Base-by-base conservation (phyloP, 345 rosid genomes). In the Zanthoxylum bungeanum region DNA sequence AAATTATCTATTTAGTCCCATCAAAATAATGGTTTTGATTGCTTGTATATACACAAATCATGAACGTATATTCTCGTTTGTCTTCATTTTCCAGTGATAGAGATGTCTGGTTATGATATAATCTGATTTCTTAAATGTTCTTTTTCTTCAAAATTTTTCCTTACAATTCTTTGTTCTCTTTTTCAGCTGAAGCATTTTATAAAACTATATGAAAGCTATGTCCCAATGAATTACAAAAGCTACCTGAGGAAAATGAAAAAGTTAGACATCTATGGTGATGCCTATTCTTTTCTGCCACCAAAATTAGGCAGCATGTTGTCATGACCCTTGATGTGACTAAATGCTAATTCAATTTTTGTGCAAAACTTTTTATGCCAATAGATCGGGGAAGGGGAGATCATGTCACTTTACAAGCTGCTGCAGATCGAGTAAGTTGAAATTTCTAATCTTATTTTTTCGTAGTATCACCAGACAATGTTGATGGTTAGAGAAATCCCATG, bases 381-480 rank as follows among this genome's bases (percentile, higher is more conserved):
- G 98, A 77, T 71, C 73, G 98, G 97, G 66, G 98, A 93, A 84
- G 98, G 98, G 98, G 98, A 55, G 98, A 93, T 78, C 98, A 93
- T 77, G 78, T 93, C 28, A 93, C 97, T 70, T 83, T 91, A 57
- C 98, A 93, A 85, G 97, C 97, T 71, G 98, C 98, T 44, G 98
- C 98, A 72, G 98, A 93, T 84, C 78, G 87, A 52, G 98, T 93
- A 82, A 88, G 91, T 84, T 10, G 50, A 64, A 12, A n/a, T 64
- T 73, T 69, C 69, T 64, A 34, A 51, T 73, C 34, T 50, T 27
- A 47, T 40, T 8, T 69, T 55, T 64, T n/a, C 58, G n/a, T n/a
- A n/a, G n/a, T n/a, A n/a, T n/a, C n/a, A n/a, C n/a, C n/a, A n/a
- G n/a, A n/a, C n/a, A n/a, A n/a, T n/a, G n/a, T n/a, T n/a, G n/a